Percentiles rank a stretch among this genome's conserved stretches.
Evolutionary conservation across 1,284 basidiomycete genomes (phyloP).

Genomic region (Trichosporon ovoides): DNA sequence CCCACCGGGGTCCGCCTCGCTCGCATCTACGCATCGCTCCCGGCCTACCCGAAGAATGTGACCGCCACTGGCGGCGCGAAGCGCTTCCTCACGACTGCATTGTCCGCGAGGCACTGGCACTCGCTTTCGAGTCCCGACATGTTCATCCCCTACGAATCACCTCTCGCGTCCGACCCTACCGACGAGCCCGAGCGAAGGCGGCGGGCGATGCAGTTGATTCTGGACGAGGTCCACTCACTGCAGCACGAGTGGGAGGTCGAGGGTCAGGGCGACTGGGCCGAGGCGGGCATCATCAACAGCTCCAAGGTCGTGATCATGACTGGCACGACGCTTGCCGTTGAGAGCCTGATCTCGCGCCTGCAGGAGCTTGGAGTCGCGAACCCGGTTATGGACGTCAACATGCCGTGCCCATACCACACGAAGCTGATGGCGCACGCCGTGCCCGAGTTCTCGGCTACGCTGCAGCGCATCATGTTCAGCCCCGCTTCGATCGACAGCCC

Average conservation of each 20-base stretch:
- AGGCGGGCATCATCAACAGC: constrained; percentile 45
- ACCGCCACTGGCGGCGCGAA: constrained; percentile 8
- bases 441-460: constrained; percentile 34
- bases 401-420: constrained; percentile 47
- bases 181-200: constrained; percentile 30
- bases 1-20: constrained; percentile 42
- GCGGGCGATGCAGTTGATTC: constrained; percentile 44
- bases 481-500: constrained; percentile 23
- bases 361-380: constrained; percentile 43
- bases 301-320: constrained; percentile 45
- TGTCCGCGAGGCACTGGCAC: constrained; percentile 44
- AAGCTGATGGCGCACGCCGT: constrained; percentile 45
- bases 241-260: constrained; percentile 37
- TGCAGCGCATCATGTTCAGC: constrained; percentile 34
- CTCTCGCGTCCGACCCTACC: constrained; percentile 15
- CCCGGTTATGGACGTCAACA: constrained; percentile 47
- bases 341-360: constrained; percentile 41
- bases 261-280: constrained; percentile 43
- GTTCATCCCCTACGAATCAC: constrained; percentile 28
- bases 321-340: constrained; percentile 42
- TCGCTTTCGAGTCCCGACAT: constrained; percentile 40
- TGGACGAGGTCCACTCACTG: constrained; percentile 43
- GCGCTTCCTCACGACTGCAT: constrained; percentile 39
- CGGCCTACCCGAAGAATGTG: constrained; percentile 25
- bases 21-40: constrained; percentile 39